Evolutionary conservation across 164 flowering plant genomes (phyloP).

Genomic region (Annona squamosa): DNA sequence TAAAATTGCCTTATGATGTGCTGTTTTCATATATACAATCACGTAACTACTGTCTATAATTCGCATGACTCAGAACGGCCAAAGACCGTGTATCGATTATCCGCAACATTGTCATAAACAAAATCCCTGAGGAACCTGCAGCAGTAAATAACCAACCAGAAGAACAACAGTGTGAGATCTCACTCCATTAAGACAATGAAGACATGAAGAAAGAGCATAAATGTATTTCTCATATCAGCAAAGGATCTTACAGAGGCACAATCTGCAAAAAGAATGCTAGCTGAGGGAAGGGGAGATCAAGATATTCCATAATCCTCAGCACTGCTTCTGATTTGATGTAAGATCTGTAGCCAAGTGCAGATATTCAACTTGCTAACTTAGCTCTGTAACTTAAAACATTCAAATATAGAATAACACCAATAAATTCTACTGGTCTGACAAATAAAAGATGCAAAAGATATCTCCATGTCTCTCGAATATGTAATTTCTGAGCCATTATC

Average conservation of each 20-base stretch:
- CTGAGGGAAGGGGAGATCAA: conserved; percentile 85
- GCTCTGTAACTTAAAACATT: background rate
- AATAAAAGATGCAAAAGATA: background rate
- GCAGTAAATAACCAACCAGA: background rate
- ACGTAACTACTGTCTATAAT: conserved; percentile 20
- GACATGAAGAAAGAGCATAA: background rate
- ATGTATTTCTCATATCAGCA: background rate
- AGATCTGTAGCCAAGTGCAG: conserved; percentile 39
- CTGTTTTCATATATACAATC: background rate
- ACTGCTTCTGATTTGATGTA: conserved; percentile 94
- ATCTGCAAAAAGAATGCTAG: conserved; percentile 68
- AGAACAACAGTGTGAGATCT: background rate
- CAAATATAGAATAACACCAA: background rate
- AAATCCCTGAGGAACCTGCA: conserved; percentile 77
- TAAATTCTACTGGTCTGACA: background rate
- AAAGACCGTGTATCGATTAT: conserved; percentile 73
- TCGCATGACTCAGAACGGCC: conserved; percentile 89
- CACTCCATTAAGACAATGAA: background rate
- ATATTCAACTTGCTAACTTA: background rate
- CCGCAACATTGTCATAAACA: conserved; percentile 76
- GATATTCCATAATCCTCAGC: conserved; percentile 85
- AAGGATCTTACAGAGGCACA: conserved; percentile 64
- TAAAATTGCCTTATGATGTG: background rate
- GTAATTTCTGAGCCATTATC: background rate
- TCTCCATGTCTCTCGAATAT: background rate